Base-by-base conservation (phyloP, 805 yeast species). In the Tanozyma kutaoensis region DNA sequence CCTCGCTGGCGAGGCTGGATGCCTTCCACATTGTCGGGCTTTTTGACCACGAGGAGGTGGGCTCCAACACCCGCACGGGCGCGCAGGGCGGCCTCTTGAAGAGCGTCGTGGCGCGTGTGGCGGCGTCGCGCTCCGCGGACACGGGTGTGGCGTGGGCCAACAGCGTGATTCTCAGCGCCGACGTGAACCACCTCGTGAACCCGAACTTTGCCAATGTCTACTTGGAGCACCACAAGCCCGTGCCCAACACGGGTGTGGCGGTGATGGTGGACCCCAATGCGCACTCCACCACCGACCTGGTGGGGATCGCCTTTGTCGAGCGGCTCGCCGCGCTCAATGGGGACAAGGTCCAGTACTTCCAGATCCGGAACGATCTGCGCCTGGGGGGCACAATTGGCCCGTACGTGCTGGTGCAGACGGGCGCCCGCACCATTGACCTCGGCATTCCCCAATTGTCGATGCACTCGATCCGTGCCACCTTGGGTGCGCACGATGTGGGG, bases 321-420 rank as follows among this genome's bases (percentile, higher is more conserved):
- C 76, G 76, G 41, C 46, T 82, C 36, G 93, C 84, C 3, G 56
- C 68, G 31, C 45, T 55, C 28, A 73, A 79, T 34, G 76, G 62
- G 27, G 84, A 78, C 46, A 53, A 57, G 28, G 38, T 82, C 16
- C 95, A 84, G 54, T 74, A 72, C 52, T 81, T 81, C 72, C 94
- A 82, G 45, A 77, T 80, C 48, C 70, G 91, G 51, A 82, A 84
- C 53, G 86, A 76, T 47, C 67, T 80, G 11, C 69, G 91, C 46
- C 75, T 85, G 1, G 95, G 95, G 18, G 93, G 93, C 22, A 81
- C 94, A 15, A 80, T 84, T 45, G 95, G 95, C 1, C 94, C 82
- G 14, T 60, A 66, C 8, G 56, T 75, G 29, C 58, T 80, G 11
- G 52, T 67, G 22, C 69, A 64, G 35, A 72, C 81, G 1, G 84